Evolutionary conservation across 805 yeast species (phyloP).

Genomic region (Pichia rugopelliculosa): DNA sequence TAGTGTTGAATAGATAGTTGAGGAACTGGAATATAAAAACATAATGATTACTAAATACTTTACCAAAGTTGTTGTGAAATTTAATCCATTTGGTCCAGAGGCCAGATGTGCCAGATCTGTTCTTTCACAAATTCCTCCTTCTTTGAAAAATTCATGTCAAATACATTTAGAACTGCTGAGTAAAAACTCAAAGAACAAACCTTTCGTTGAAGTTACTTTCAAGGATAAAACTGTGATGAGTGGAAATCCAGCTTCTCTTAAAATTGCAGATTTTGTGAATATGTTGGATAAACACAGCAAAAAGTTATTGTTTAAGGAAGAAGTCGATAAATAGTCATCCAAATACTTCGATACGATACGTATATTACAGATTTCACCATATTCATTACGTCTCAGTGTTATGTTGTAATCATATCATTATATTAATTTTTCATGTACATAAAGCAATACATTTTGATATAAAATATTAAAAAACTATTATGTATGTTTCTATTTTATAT

Average conservation of each 20-base stretch:
- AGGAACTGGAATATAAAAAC: no score
- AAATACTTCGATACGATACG: not conserved
- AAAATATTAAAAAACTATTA: not conserved
- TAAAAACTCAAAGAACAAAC: constrained; percentile 37
- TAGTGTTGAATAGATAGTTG: no score
- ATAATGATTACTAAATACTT: constrained; percentile 87
- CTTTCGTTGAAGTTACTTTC: constrained; percentile 68
- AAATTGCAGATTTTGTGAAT: constrained; percentile 55
- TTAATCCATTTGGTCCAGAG: constrained; percentile 68
- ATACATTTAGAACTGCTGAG: constrained; percentile 59
- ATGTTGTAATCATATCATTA: not conserved
- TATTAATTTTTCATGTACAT: not conserved
- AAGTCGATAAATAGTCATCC: constrained; percentile 33
- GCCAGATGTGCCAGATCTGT: constrained; percentile 78
- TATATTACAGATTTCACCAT: not conserved
- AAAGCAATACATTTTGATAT: not conserved
- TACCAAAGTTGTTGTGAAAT: constrained; percentile 64
- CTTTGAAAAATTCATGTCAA: constrained; percentile 51
- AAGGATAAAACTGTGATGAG: constrained; percentile 69
- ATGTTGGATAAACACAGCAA: constrained; percentile 78
- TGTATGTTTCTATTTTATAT: not conserved
- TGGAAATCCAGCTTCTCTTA: constrained; percentile 54
- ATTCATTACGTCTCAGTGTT: no score
- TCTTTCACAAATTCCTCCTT: constrained; percentile 73
- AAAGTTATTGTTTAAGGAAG: constrained; percentile 65